phyloP scores from a whole-genome alignment of 2,329 filamentous ascomycete species.

The Ceratocystis cacaofunesta region DNA sequence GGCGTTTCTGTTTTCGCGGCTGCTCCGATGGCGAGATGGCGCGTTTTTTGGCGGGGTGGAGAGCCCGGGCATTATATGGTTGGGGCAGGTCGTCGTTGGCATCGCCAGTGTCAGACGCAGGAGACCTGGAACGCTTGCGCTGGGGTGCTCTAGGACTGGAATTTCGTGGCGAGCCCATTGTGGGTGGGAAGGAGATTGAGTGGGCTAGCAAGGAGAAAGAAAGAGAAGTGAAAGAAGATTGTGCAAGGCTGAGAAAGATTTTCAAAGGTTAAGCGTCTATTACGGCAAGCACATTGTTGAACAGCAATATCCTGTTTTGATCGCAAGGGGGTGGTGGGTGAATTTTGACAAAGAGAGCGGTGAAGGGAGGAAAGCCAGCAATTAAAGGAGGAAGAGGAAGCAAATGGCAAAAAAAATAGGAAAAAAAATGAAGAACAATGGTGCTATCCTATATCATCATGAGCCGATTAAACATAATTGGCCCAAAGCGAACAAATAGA shows the following conservation, averaged over 20 bases:
- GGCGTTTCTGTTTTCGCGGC: conserved; percentile 54
- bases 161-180: conserved; percentile 6
- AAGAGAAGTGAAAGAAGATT: neutral
- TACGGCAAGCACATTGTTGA: neutral
- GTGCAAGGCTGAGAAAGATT: neutral
- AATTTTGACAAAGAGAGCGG: neutral
- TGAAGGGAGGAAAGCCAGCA: neutral
- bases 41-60: conserved; percentile 44
- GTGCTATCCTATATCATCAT: neutral
- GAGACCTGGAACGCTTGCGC: conserved; percentile 27
- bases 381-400: neutral
- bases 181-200: neutral
- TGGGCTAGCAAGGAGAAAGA: neutral
- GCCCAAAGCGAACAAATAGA: neutral
- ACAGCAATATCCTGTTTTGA: conserved; percentile 2
- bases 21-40: conserved; percentile 39
- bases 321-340: neutral
- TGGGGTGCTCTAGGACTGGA: conserved; percentile 18
- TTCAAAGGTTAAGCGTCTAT: neutral
- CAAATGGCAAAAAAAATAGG: neutral
- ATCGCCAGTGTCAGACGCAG: conserved; percentile 11
- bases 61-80: conserved; percentile 43
- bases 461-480: no score
- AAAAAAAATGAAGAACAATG: neutral
- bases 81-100: conserved; percentile 35